phyloP scores from a whole-genome alignment of 305 asterid genomes.

The Plantago lanceolata region DNA sequence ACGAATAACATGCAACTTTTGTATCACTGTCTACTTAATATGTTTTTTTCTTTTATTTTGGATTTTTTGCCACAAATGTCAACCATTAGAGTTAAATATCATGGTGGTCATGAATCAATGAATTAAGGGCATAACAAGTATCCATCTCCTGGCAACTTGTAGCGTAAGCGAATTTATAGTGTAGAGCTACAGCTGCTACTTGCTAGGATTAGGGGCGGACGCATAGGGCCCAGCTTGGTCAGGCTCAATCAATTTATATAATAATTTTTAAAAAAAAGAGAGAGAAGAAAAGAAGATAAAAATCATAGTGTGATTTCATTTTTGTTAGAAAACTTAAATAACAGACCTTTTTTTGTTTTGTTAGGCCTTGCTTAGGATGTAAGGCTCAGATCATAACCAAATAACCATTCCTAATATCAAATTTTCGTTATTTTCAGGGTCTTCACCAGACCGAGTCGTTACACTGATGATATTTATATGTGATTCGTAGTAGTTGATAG shows the following conservation, averaged over 20 bases:
- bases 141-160: neutral
- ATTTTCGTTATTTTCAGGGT: neutral
- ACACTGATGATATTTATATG: neutral
- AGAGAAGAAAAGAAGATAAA: too few species aligned
- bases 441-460: constrained; percentile 8
- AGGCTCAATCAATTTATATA: too few species aligned
- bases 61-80: neutral
- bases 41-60: neutral
- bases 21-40: neutral
- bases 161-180: neutral
- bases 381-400: neutral
- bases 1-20: neutral
- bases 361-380: neutral
- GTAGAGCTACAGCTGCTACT: neutral
- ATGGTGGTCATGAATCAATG: neutral
- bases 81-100: neutral
- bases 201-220: too few species aligned
- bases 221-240: too few species aligned
- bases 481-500: neutral
- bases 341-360: too few species aligned
- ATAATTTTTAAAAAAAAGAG: too few species aligned
- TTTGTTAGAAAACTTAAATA: too few species aligned
- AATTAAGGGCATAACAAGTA: neutral
- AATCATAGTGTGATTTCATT: too few species aligned
- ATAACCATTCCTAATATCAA: neutral